Evolutionary conservation across 805 yeast species (phyloP).

Genomic region (Tetrapisispora taiwanensis): DNA sequence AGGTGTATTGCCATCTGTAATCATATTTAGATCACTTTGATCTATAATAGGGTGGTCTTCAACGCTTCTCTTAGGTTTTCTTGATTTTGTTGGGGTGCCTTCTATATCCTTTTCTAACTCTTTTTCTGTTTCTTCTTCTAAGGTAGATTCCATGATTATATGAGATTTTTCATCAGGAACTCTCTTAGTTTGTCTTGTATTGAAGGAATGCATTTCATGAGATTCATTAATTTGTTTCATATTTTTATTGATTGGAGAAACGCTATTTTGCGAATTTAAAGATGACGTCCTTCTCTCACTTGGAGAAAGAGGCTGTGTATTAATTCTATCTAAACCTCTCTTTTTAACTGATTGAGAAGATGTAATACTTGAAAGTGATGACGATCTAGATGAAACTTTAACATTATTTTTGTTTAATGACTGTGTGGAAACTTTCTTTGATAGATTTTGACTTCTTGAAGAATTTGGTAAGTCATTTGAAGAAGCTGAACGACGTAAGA

Average conservation of each 20-base stretch:
- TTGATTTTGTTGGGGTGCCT: neutral
- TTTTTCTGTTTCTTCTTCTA: constrained; percentile 21
- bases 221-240: neutral
- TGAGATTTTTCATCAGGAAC: neutral
- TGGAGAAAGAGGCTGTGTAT: neutral
- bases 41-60: neutral
- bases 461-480: constrained; percentile 3
- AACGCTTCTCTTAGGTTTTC: no score
- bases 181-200: neutral
- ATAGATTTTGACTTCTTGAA: neutral
- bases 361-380: neutral
- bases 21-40: neutral
- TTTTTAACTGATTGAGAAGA: neutral
- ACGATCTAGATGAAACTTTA: neutral
- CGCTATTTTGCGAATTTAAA: constrained; percentile 2
- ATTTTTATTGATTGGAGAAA: neutral
- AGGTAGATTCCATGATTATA: constrained; percentile 16
- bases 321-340: neutral
- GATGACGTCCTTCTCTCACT: constrained; percentile 8
- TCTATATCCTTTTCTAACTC: constrained; percentile 13
- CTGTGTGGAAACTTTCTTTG: constrained; percentile 7
- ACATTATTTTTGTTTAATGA: constrained; percentile 3
- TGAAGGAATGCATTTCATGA: constrained; percentile 1
- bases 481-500: constrained; percentile 11
- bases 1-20: neutral